These are phyloP conservation scores for Nowakowskiella sp. DNA, from an alignment of 192 early-diverging fungal genomes.

Conservation along the genomic window DNA sequence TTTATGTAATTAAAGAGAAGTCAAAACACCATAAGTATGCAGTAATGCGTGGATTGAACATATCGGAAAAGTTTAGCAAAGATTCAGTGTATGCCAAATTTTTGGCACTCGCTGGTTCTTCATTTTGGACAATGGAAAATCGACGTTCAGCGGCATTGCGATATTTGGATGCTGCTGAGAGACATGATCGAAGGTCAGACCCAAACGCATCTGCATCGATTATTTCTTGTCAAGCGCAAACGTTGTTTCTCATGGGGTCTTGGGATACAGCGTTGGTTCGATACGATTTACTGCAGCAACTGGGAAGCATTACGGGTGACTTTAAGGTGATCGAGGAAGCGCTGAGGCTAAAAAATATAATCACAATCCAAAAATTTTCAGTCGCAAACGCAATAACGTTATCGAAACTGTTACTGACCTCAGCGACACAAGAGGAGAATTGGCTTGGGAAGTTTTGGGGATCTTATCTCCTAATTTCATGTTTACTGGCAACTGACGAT, in stretches of 20 bases:
- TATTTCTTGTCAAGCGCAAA: constrained; percentile 7
- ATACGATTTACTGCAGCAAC: constrained; percentile 19
- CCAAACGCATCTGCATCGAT: constrained; percentile 16
- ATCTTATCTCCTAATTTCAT: constrained; percentile 20
- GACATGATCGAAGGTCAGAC: constrained; percentile 20
- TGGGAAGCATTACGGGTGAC: constrained; percentile 27
- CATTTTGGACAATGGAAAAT: constrained; percentile 16
- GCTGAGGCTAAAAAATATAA: constrained; percentile 20
- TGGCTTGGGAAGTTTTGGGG: constrained; percentile 31
- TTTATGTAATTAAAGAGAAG: constrained; percentile 18
- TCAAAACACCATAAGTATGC: constrained; percentile 14
- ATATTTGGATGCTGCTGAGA: constrained; percentile 32
- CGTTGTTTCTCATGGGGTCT: constrained; percentile 32
- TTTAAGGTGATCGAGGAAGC: constrained; percentile 14
- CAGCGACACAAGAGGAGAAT: constrained; percentile 25
- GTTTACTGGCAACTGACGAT: constrained; percentile 12
- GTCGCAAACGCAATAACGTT: constrained; percentile 8
- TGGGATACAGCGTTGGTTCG: constrained; percentile 19
- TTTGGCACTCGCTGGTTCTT: constrained; percentile 17
- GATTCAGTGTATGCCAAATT: constrained; percentile 30
- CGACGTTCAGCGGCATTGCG: constrained; percentile 4
- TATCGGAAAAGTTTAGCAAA: constrained; percentile 30
- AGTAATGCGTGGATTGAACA: constrained; percentile 28
- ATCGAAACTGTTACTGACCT: constrained; percentile 18
- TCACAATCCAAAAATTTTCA: constrained; percentile 14